Conservation (phyloP, 2,329 filamentous ascomycete genomes). For the Chaetoscypha palmicola region DNA sequence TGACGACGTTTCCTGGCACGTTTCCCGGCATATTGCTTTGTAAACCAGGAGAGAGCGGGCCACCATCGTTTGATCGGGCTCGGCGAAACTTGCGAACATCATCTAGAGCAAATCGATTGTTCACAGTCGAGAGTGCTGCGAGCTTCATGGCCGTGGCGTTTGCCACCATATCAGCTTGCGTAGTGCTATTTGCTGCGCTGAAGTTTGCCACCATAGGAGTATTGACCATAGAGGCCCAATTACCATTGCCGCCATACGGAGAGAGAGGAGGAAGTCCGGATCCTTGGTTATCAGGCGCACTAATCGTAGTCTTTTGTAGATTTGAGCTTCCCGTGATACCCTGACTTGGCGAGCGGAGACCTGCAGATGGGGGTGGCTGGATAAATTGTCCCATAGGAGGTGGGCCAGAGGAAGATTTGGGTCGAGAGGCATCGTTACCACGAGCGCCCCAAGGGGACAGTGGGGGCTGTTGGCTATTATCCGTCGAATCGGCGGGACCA, state of each 20-base stretch:
- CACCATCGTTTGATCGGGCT: constrained; percentile 75
- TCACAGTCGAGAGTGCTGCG: constrained; percentile 91
- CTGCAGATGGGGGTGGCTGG: constrained; percentile 68
- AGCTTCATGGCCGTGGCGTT: constrained; percentile 99
- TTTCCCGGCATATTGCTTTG: constrained; percentile 57
- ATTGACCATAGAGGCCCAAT: constrained; percentile 98
- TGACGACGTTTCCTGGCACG: constrained; percentile 69
- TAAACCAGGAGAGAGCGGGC: constrained; percentile 59
- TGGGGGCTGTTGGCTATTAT: constrained; percentile 57
- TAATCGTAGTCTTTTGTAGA: constrained; percentile 79
- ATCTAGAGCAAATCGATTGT: constrained; percentile 94
- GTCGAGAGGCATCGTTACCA: constrained; percentile 48
- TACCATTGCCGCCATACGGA: constrained; percentile 75
- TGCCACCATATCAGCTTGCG: constrained; percentile 93
- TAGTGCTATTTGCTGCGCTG: constrained; percentile 45
- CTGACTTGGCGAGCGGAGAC: constrained; percentile 73
- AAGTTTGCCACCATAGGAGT: constrained; percentile 93
- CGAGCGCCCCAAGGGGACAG: constrained; percentile 71
- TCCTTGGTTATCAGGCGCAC: constrained; percentile 59
- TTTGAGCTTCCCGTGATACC: constrained; percentile 58
- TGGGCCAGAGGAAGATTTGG: constrained; percentile 74
- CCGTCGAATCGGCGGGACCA: constrained; percentile 55
- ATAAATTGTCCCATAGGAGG: constrained; percentile 90
- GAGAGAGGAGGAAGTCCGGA: constrained; percentile 79
- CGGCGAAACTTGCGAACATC: constrained; percentile 95